phyloP scores from a whole-genome alignment of 2,329 filamentous ascomycete species.

The Beauveria australis region DNA sequence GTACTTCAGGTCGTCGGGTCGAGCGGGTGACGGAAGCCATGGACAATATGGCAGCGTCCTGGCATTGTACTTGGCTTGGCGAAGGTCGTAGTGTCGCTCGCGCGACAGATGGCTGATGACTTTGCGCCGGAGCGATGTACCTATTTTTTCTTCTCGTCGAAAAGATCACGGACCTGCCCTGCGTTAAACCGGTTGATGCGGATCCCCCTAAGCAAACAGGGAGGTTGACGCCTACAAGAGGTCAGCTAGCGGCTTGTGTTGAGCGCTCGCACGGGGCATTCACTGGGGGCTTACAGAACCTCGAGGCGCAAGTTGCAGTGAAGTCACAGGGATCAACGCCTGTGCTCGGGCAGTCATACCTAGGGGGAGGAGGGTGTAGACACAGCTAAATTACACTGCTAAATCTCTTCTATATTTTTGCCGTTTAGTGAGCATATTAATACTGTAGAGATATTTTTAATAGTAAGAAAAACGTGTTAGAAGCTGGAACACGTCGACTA shows the following conservation, averaged over 20 bases:
- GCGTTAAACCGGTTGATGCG: conserved; percentile 1
- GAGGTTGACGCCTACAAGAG: not conserved
- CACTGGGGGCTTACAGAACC: not conserved
- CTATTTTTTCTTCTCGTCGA: not conserved
- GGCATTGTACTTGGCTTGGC: conserved; percentile 27
- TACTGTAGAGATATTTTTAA: too few species aligned
- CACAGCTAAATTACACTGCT: too few species aligned
- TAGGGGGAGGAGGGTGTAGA: too few species aligned
- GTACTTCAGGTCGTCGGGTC: conserved; percentile 39
- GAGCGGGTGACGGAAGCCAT: conserved; percentile 47
- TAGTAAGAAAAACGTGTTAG: too few species aligned
- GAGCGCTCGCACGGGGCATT: not conserved
- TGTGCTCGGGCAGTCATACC: not conserved
- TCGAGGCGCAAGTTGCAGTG: not conserved
- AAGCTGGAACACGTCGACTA: too few species aligned
- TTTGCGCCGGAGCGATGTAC: not conserved
- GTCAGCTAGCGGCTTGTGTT: not conserved
- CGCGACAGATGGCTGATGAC: not conserved
- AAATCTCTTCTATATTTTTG: too few species aligned
- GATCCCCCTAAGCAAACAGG: not conserved
- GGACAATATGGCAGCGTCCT: conserved; percentile 27
- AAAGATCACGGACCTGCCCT: not conserved
- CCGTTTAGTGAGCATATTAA: too few species aligned
- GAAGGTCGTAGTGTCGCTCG: not conserved
- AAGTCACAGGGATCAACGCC: not conserved